Base-by-base conservation (phyloP, 192 early-diverging fungal species). In the Linnemannia hyalina region DNA sequence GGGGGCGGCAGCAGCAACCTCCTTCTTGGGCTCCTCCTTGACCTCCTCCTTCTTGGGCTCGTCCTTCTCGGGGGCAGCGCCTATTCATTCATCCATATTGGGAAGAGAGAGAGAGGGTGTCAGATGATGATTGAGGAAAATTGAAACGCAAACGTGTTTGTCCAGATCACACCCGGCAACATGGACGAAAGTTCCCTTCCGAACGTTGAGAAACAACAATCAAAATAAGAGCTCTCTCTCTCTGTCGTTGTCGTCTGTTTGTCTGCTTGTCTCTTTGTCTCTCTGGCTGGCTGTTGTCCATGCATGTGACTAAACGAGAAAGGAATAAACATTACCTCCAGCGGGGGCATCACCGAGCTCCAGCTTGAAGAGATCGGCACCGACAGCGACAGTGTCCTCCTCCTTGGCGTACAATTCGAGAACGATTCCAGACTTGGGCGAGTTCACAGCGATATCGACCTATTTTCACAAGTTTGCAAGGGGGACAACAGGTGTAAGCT, bases 401-500 rank as follows among this genome's bases (percentile, higher is more conserved):
- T 97, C 97, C 26, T 94, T 92, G 70, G 95, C 94, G 78, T 93
- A 95, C 40, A 94, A 79, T 89, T 96, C 97, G 36, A 96, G 82
- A 71, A 99, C 93, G n/a, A 91, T 95, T 42, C 99, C 99, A 57
- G 94, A 93, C 57, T 95, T 95, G 63, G 98, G 97, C 40, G 97
- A 96, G 93, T 99, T 99, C 82, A 99, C 95, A n/a, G 97, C 93
- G 35, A 99, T 95, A 89, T 99, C 99, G 79, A 99, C 94, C 95
- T 96, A 82, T n/a, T 44, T n/a, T n/a, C 32, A 72, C 22, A 68
- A 36, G 29, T 23, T 55, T 20, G n/a, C 26, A 16, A 22, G 49
- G 9, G 18, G 36, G 2, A 70, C 11, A 40, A 13, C 42, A 60
- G 7, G 29, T 65, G 29, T 65, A 9, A 65, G 60, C 32, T 0